Base-by-base conservation (phyloP, 2,329 filamentous ascomycete genomes). In the Aspergillus sp. region DNA sequence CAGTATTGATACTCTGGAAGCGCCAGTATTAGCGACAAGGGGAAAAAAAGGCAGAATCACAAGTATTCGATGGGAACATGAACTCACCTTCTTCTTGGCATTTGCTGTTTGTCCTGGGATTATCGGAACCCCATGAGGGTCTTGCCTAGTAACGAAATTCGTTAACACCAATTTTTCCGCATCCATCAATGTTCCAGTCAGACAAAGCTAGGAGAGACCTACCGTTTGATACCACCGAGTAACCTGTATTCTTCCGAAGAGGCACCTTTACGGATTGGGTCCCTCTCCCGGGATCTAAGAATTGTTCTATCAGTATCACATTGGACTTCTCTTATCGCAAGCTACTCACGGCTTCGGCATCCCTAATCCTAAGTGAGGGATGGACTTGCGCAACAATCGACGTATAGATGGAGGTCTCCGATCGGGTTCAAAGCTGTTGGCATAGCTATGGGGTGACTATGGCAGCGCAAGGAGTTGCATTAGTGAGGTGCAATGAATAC, bases 51-150 rank as follows among this genome's bases (percentile, higher is more conserved):
- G 8, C 2, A 30, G 8, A 30, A 9, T 9, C 27, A 30, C 9
- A 30, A 11, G 27, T 12, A 30, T 30, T 4, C 9, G 19, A 13
- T 3, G 11, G n/a, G 2, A 51, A 19, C 24, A 45, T 40, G 8
- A 7, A 53, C 47, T 51, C 58, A 71, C 65, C 42, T 47, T 45
- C n/a, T 53, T 59, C 30, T 61, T 70, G n/a, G 53, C 63, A n/a
- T 57, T 57, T 39, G 63, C 54, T 11, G 65, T 64, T 39, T 66
- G 59, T 30, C 72, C 72, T 4, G 70, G 68, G 27, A 56, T 63
- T 37, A 75, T 73, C 27, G 27, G 57, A 5, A 72, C 66, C 17
- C 59, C 69, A 45, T 63, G 46, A 11, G 67, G 60, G 20, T 59
- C 57, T 34, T 30, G 51, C 27, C 59, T 61, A 33, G 19, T 27